Conservation (phyloP, 345 rosid genomes). For the Syzygium grande region DNA sequence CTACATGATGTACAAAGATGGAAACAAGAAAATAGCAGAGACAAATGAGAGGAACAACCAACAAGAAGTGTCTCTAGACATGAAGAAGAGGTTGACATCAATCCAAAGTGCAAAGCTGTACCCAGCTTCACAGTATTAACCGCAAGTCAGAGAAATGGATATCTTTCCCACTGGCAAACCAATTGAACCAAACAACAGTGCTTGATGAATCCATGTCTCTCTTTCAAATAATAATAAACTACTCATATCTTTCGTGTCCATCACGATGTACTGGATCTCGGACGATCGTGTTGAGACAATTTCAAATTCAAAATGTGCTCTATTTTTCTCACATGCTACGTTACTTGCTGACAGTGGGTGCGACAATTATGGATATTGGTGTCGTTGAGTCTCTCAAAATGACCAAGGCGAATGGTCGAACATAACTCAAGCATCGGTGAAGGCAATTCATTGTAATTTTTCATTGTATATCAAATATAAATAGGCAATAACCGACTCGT, state of each 20-base stretch:
- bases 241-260: background rate
- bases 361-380: background rate
- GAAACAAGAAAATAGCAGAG: background rate
- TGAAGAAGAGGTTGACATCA: background rate
- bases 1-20: slow-evolving; percentile 19
- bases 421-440: too few relatives aligned
- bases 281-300: background rate
- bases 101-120: background rate
- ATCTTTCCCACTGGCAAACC: background rate
- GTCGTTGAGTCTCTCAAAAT: too few relatives aligned
- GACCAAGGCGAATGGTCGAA: too few relatives aligned
- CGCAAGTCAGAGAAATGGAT: fast-evolving
- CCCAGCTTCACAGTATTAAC: background rate
- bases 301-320: background rate
- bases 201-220: too few relatives aligned
- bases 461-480: too few relatives aligned
- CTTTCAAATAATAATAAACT: background rate
- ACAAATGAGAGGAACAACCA: background rate
- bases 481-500: too few relatives aligned
- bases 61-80: background rate
- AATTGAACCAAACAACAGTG: background rate
- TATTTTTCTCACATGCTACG: background rate
- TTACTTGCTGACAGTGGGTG: background rate
- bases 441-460: too few relatives aligned
- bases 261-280: background rate